Evolutionary conservation across 2,329 filamentous ascomycete species (phyloP).

Genomic region (Ophiognomonia clavigignenti-juglandacearum): DNA sequence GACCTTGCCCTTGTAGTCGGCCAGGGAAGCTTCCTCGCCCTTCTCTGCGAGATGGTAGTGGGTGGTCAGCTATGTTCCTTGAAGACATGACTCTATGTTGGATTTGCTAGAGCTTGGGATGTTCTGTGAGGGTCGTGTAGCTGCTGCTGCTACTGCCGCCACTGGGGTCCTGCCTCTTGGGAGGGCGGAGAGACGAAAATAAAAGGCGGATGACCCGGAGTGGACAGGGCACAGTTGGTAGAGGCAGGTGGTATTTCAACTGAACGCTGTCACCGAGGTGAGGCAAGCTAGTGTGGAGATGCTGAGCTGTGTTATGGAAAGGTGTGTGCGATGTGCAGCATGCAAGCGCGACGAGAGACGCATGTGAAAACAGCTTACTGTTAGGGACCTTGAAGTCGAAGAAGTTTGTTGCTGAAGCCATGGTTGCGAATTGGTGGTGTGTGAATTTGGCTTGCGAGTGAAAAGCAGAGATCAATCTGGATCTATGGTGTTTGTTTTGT

Average conservation of each 20-base stretch:
- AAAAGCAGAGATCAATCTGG: neutral
- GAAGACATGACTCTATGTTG: neutral
- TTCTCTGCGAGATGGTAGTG: slow-evolving; percentile 48
- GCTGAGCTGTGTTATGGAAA: neutral
- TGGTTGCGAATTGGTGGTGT: slow-evolving; percentile 30
- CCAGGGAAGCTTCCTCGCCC: slow-evolving; percentile 66
- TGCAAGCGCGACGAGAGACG: slow-evolving; percentile 2
- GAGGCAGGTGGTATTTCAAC: neutral
- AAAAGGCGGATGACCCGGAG: slow-evolving; percentile 1
- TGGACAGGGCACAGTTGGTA: neutral
- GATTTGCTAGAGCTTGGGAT: slow-evolving; percentile 6
- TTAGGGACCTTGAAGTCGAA: slow-evolving; percentile 83
- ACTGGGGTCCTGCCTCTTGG: too few species aligned
- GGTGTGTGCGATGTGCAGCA: neutral
- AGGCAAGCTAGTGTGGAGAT: too few species aligned
- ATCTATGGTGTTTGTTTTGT: slow-evolving; percentile 6
- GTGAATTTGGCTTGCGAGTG: slow-evolving; percentile 10
- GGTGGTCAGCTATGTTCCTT: slow-evolving; percentile 8
- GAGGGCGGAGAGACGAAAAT: neutral
- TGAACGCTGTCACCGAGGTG: too few species aligned
- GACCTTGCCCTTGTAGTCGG: slow-evolving; percentile 81
- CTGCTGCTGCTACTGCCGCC: neutral
- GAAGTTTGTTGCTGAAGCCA: slow-evolving; percentile 67
- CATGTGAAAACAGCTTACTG: slow-evolving; percentile 49
- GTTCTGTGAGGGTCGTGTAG: neutral